Evolutionary conservation across 1,139 yeast genomes (phyloP), one percentile per base, ranked within the genome.

Genomic region (Yamadazyma atlantica): DNA sequence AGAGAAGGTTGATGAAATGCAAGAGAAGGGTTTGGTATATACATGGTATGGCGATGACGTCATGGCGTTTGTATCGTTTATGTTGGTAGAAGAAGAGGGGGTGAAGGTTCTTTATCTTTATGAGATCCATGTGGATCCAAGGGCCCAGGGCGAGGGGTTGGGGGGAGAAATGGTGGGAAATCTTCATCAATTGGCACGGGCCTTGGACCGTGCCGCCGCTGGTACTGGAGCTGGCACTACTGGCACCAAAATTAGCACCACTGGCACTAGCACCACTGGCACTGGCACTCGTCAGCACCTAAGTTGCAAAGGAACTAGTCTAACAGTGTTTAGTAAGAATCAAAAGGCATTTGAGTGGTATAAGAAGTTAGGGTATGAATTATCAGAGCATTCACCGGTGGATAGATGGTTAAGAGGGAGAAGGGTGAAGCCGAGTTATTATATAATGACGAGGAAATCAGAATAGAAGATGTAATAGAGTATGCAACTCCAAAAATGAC

Each of bases 301-400:
- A 4, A 14, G 37, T 4, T 43, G 48, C 10, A 44, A 46, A 4
- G 74, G 67, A 1, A 63, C 73, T 1, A 60, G 69, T 13, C 54
- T 79, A 30, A 78, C 83, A 1, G 83, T 78, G 0, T 79, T 78
- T 48, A 44, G 73, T 15, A 67, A 62, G n/a, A 79, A 79, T 43
- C 28, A 32, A 4, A 49, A 43, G 2, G 81, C 81, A 0, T 44
- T 61, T 16, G 37, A 50, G 0, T 75, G 81, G 75, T 79, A 79
- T 44, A 27, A 31, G 6, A 51, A 48, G 3, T 33, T 64, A 32
- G 78, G 77, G 0, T 80, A 75, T 47, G 30, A 28, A 0, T 41
- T 52, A 2, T 57, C 75, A 1, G 55, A 46, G 1, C 63, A 64
- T 38, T 73, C 81, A 2, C 83, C 83, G 0, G 36, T 42, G 10